Conservation (phyloP, 2,329 filamentous ascomycete species). For the Beauveria asiatica region DNA sequence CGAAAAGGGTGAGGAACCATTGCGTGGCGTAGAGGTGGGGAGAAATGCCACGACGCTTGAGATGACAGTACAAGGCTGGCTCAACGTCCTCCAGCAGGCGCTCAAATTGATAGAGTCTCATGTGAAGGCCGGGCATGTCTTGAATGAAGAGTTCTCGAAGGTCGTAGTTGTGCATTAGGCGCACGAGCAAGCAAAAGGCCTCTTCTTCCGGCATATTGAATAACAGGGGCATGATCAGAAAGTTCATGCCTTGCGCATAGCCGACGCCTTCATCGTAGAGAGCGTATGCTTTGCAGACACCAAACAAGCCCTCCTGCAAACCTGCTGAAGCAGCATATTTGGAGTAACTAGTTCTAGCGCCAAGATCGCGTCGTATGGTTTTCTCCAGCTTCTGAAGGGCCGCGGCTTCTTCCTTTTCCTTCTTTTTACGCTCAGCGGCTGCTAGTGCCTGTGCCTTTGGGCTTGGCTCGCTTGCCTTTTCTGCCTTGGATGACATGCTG, state of each 20-base stretch:
- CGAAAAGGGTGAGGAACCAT: conserved; percentile 98
- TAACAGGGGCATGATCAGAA: conserved; percentile 89
- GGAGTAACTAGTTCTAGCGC: conserved; percentile 88
- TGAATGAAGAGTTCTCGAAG: conserved; percentile 87
- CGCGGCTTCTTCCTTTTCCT: conserved; percentile 66
- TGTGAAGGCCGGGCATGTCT: conserved; percentile 93
- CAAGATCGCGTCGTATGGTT: conserved; percentile 80
- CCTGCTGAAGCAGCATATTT: conserved; percentile 89
- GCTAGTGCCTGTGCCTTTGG: conserved; percentile 56
- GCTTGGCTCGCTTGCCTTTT: conserved; percentile 55
- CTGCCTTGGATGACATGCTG: conserved; percentile 47
- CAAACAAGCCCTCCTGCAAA: conserved; percentile 87
- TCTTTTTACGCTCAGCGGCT: conserved; percentile 64
- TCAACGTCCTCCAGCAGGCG: conserved; percentile 87
- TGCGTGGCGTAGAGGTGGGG: conserved; percentile 95
- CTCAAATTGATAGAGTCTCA: conserved; percentile 91
- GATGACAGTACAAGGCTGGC: conserved; percentile 88
- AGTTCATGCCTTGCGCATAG: conserved; percentile 98
- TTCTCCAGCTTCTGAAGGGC: conserved; percentile 81
- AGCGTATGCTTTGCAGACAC: conserved; percentile 94
- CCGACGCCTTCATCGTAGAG: conserved; percentile 90
- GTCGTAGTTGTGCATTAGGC: conserved; percentile 93
- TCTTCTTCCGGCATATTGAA: conserved; percentile 99
- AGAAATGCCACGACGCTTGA: conserved; percentile 77
- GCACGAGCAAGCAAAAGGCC: conserved; percentile 86